A percentile compares a stretch with the other conserved stretches of the same genome.
phyloP scores from a whole-genome alignment of 371 early-diverging fungal genomes.

The Apophysomyces variabilis region DNA sequence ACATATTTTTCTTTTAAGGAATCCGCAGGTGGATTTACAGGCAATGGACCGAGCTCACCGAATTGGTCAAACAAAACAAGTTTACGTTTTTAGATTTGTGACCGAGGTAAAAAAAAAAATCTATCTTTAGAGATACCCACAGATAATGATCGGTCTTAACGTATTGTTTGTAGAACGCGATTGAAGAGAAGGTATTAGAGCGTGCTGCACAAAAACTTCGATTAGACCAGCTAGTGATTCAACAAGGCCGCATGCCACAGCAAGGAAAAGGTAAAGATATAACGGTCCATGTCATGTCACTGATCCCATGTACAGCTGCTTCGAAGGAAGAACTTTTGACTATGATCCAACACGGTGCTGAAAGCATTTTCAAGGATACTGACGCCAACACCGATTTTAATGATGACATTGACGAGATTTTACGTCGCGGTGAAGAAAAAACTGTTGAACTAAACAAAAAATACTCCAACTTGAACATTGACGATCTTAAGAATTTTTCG shows the following conservation, averaged over 20 bases:
- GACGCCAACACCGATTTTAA: conserved; percentile 57
- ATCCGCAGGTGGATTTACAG: conserved; percentile 97
- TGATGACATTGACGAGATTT: conserved; percentile 87
- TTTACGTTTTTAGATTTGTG: conserved; percentile 97
- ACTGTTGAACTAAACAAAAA: conserved; percentile 86
- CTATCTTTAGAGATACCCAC: background rate
- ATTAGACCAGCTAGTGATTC: conserved; percentile 98
- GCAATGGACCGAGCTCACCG: conserved; percentile 99
- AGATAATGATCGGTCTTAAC: background rate
- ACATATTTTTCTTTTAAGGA: conserved; percentile 38
- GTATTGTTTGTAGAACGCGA: conserved; percentile 63
- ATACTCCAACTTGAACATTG: conserved; percentile 85
- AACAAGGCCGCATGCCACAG: conserved; percentile 79
- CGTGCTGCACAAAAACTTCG: conserved; percentile 96
- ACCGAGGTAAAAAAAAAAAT: conserved; percentile 66
- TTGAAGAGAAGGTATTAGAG: conserved; percentile 98
- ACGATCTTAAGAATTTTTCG: conserved; percentile 86
- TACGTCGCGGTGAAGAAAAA: conserved; percentile 89
- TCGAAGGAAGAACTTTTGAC: conserved; percentile 87
- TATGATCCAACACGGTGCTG: conserved; percentile 98
- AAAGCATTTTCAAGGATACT: conserved; percentile 76
- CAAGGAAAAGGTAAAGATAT: conserved; percentile 48
- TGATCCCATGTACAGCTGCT: conserved; percentile 28
- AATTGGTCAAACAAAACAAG: conserved; percentile 99
- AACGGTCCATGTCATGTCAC: conserved; percentile 11